Conservation (phyloP, 2,329 filamentous ascomycete genomes). For the Orbilia oligospora region DNA sequence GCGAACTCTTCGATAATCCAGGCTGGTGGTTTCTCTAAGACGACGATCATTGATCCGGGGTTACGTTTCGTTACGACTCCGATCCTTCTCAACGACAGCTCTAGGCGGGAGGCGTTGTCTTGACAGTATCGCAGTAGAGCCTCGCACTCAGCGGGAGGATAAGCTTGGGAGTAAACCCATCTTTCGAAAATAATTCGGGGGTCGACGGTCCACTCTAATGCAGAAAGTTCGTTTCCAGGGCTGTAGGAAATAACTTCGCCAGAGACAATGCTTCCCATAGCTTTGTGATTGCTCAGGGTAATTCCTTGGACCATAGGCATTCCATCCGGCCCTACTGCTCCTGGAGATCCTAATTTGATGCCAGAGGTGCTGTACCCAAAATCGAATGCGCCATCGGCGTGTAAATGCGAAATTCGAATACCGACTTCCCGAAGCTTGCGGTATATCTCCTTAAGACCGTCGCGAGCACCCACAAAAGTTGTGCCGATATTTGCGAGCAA, state of each 20-base stretch:
- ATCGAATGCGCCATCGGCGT: slow-evolving; percentile 27
- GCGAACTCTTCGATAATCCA: slow-evolving; percentile 53
- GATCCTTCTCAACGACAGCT: background rate
- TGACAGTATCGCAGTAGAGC: slow-evolving; percentile 25
- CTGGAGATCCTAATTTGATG: slow-evolving; percentile 25
- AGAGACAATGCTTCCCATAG: slow-evolving; percentile 31
- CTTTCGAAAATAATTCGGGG: slow-evolving; percentile 48
- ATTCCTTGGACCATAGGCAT: slow-evolving; percentile 40
- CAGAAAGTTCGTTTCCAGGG: slow-evolving; percentile 18
- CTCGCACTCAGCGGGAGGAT: slow-evolving; percentile 5
- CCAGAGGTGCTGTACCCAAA: slow-evolving; percentile 1
- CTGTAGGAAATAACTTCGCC: slow-evolving; percentile 27
- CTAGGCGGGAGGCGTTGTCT: slow-evolving; percentile 14
- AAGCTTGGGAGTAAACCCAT: slow-evolving; percentile 37
- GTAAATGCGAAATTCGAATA: slow-evolving; percentile 27
- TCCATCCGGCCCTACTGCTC: background rate
- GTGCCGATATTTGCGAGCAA: slow-evolving; percentile 39
- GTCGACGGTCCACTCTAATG: slow-evolving; percentile 28
- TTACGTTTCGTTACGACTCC: slow-evolving; percentile 30
- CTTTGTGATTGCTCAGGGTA: slow-evolving; percentile 50
- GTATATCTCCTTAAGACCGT: slow-evolving; percentile 31
- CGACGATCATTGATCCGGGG: slow-evolving; percentile 25
- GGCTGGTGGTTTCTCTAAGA: slow-evolving; percentile 30
- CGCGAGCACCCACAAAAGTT: slow-evolving; percentile 39
- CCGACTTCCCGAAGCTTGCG: background rate